phyloP scores from a whole-genome alignment of 345 rosid genomes.

The Brassica carinata region DNA sequence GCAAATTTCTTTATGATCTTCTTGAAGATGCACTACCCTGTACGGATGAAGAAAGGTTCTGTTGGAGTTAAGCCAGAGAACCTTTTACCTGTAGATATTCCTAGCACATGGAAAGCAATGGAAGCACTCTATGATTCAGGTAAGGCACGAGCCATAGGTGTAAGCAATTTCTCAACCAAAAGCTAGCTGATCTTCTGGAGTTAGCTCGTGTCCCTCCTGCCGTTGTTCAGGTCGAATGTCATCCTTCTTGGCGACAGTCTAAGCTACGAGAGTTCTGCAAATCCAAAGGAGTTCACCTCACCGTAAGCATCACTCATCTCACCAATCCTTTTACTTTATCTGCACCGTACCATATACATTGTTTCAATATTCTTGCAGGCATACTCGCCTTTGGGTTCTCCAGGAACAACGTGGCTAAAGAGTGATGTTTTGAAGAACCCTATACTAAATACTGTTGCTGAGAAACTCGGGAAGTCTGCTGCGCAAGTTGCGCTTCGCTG shows the following conservation, averaged over 20 bases:
- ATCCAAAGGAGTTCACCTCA: conserved; percentile 74
- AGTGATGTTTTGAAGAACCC: conserved; percentile 67
- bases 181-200: conserved; percentile 63
- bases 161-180: conserved; percentile 85
- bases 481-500: conserved; percentile 86
- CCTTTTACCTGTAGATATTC: conserved; percentile 58
- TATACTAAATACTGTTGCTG: conserved; percentile 49
- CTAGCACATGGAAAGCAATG: conserved; percentile 84
- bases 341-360: neutral
- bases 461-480: conserved; percentile 65
- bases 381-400: conserved; percentile 84
- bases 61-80: conserved; percentile 54
- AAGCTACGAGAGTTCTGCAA: conserved; percentile 70
- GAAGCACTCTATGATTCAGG: conserved; percentile 69
- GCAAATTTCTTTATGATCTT: neutral
- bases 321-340: neutral
- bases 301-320: conserved; percentile 28
- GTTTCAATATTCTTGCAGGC: conserved; percentile 41
- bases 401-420: conserved; percentile 60
- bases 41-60: conserved; percentile 61
- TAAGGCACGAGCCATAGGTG: conserved; percentile 76
- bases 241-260: conserved; percentile 74
- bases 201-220: conserved; percentile 81
- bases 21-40: conserved; percentile 45
- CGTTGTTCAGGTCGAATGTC: conserved; percentile 82